These are phyloP conservation scores for Symbiodinium natans DNA, from an alignment of 73 alveolate genomes.

Conservation along the genomic window DNA sequence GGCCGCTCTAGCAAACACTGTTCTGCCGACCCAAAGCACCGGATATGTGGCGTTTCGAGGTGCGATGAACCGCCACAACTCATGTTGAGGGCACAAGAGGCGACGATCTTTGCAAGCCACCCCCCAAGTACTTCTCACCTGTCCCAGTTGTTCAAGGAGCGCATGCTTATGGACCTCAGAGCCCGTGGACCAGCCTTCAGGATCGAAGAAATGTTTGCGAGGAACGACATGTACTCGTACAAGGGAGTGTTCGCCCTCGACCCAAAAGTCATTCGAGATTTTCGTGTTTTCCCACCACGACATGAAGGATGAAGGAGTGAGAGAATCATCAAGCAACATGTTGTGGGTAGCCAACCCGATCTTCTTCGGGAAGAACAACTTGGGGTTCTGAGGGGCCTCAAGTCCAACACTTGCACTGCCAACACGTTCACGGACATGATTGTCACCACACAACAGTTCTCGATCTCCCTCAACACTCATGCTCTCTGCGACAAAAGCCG, in stretches of 20 bases:
- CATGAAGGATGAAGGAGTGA: neutral
- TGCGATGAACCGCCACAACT: too few relatives aligned
- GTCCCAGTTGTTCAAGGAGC: neutral
- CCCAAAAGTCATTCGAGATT: neutral
- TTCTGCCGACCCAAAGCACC: neutral
- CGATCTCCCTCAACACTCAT: too few relatives aligned
- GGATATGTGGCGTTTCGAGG: neutral
- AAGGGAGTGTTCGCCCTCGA: neutral
- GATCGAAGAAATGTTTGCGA: neutral
- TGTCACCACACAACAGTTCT: too few relatives aligned
- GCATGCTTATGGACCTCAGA: neutral
- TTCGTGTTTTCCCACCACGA: neutral
- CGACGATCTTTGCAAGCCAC: neutral
- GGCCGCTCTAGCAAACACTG: neutral
- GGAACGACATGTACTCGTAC: neutral
- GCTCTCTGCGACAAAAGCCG: too few relatives aligned
- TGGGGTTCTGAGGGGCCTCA: too few relatives aligned
- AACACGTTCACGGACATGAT: too few relatives aligned
- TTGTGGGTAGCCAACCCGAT: neutral
- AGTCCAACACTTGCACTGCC: too few relatives aligned
- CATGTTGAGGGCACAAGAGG: neutral
- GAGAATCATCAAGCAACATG: neutral
- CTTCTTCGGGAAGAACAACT: neutral
- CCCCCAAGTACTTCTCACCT: neutral
- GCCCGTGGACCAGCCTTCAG: neutral